Percentiles rank a stretch among this genome's conserved stretches.
These are phyloP conservation scores for Strobilomyces confusus DNA, from an alignment of 768 basidiomycete species.

Conservation along the genomic window DNA sequence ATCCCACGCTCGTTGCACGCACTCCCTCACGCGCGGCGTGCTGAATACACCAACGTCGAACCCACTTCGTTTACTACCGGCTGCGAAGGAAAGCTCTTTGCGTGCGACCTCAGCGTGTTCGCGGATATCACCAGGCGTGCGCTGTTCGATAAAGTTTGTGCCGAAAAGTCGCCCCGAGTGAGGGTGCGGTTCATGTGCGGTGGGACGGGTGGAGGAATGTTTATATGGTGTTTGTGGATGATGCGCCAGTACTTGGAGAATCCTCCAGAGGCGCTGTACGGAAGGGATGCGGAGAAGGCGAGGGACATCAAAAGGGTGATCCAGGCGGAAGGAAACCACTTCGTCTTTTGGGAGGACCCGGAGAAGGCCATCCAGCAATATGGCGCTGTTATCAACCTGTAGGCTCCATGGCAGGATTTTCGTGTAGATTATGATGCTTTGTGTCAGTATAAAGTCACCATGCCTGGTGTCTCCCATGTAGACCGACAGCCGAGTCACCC, in stretches of 20 bases:
- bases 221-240: conserved; percentile 14
- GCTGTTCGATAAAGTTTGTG: conserved; percentile 14
- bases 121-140: conserved; percentile 10
- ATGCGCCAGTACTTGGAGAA: conserved; percentile 7
- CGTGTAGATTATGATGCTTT: too few relatives aligned
- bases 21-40: conserved; percentile 12
- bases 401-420: too few relatives aligned
- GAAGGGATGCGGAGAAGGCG: conserved; percentile 15
- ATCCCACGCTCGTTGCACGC: conserved; percentile 10
- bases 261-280: conserved; percentile 6
- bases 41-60: conserved; percentile 3
- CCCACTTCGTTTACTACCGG: too few relatives aligned
- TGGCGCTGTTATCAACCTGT: conserved; percentile 5
- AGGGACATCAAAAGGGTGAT: conserved; percentile 16
- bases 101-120: conserved; percentile 9
- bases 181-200: conserved; percentile 21
- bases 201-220: conserved; percentile 6
- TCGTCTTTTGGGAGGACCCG: conserved; percentile 24
- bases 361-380: conserved; percentile 20
- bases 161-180: conserved; percentile 4
- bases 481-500: too few relatives aligned
- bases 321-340: conserved; percentile 22
- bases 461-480: too few relatives aligned
- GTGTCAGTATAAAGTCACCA: too few relatives aligned
- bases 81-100: conserved; percentile 13